phyloP scores from a whole-genome alignment of 2,329 filamentous ascomycete species.

The Xylariaceae sp. region DNA sequence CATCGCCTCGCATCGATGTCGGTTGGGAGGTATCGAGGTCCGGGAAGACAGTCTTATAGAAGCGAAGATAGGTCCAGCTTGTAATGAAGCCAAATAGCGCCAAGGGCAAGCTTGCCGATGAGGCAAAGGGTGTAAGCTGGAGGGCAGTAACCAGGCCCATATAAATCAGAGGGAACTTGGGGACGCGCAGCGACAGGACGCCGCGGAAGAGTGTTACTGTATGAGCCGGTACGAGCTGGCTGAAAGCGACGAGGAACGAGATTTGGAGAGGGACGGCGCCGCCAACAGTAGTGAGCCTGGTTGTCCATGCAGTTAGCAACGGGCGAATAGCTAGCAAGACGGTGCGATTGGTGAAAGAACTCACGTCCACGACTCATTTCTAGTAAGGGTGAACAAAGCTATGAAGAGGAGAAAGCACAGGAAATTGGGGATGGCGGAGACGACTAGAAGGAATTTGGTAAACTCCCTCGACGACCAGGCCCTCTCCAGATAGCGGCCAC shows the following conservation, averaged over 20 bases:
- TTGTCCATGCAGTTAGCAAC: slow-evolving; percentile 17
- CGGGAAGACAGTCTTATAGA: slow-evolving; percentile 76
- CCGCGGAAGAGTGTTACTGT: slow-evolving; percentile 92
- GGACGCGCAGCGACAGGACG: slow-evolving; percentile 82
- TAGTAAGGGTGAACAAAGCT: slow-evolving; percentile 66
- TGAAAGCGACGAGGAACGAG: slow-evolving; percentile 92
- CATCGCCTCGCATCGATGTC: slow-evolving; percentile 73
- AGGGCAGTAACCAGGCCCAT: slow-evolving; percentile 68
- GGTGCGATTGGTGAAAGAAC: slow-evolving; percentile 29
- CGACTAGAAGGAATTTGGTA: slow-evolving; percentile 79
- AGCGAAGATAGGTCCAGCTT: slow-evolving; percentile 93
- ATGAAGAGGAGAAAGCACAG: slow-evolving; percentile 70
- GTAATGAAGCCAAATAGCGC: slow-evolving; percentile 77
- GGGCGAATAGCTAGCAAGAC: not conserved
- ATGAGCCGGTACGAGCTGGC: slow-evolving; percentile 94
- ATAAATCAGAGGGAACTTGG: slow-evolving; percentile 66
- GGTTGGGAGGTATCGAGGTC: slow-evolving; percentile 62
- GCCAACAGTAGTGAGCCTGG: slow-evolving; percentile 74
- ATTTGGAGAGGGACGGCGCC: slow-evolving; percentile 88
- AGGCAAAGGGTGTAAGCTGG: slow-evolving; percentile 52
- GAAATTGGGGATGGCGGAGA: slow-evolving; percentile 75
- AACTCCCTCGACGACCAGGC: slow-evolving; percentile 93
- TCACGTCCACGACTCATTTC: slow-evolving; percentile 66
- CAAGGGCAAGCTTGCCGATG: slow-evolving; percentile 74
- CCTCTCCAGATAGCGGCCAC: slow-evolving; percentile 89